A percentile compares a stretch with the other conserved stretches of the same genome.
These are phyloP conservation scores for Phymatotrichopsis omnivora DNA, from an alignment of 2,329 filamentous ascomycete genomes.

Conservation along the genomic window DNA sequence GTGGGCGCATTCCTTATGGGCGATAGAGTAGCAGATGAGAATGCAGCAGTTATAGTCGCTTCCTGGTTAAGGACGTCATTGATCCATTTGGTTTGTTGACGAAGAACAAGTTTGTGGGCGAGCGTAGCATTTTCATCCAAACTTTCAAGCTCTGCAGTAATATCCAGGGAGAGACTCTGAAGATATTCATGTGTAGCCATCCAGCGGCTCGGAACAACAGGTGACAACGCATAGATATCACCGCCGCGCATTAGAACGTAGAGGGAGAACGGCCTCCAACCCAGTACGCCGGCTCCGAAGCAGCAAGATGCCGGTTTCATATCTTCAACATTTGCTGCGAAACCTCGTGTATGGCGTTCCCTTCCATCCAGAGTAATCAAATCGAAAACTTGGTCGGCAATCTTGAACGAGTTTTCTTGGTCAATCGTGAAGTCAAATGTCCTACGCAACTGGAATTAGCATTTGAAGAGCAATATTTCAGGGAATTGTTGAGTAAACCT, in stretches of 20 bases:
- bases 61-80: slow-evolving; percentile 26
- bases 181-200: slow-evolving; percentile 49
- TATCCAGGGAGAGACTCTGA: slow-evolving; percentile 24
- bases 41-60: slow-evolving; percentile 6
- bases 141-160: slow-evolving; percentile 23
- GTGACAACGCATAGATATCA: slow-evolving; percentile 87
- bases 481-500: slow-evolving; percentile 89
- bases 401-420: slow-evolving; percentile 23
- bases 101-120: slow-evolving; percentile 17
- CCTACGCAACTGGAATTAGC: slow-evolving; percentile 43
- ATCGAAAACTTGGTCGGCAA: slow-evolving; percentile 46
- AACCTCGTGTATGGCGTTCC: slow-evolving; percentile 60
- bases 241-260: slow-evolving; percentile 95
- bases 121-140: slow-evolving; percentile 14
- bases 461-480: slow-evolving; percentile 69
- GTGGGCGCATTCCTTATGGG: slow-evolving; percentile 19
- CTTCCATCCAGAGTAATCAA: slow-evolving; percentile 72
- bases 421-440: slow-evolving; percentile 26
- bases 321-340: slow-evolving; percentile 80
- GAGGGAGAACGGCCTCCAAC: slow-evolving; percentile 90
- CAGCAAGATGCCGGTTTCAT: slow-evolving; percentile 88
- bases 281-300: slow-evolving; percentile 67
- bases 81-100: slow-evolving; percentile 28
- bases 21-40: slow-evolving; percentile 3
- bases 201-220: slow-evolving; percentile 80